Evolutionary conservation across 2,329 filamentous ascomycete species (phyloP).

Genomic region (Paraphoma chrysanthemicola): DNA sequence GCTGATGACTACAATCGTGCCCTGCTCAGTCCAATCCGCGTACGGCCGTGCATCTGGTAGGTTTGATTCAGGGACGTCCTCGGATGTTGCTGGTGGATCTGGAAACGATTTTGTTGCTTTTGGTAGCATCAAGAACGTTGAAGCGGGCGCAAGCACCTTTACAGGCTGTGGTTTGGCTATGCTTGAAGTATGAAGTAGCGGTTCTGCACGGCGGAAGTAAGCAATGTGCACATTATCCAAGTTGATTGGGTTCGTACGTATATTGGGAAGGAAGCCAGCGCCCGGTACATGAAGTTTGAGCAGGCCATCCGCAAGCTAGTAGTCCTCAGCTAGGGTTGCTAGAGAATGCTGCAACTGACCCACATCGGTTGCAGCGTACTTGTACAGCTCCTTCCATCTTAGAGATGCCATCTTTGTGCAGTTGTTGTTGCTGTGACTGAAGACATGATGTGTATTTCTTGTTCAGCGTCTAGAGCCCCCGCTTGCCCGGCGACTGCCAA

Average conservation of each 20-base stretch:
- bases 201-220: conserved; percentile 21
- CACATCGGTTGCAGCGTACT: conserved; percentile 46
- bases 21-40: conserved; percentile 68
- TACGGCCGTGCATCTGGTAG: conserved; percentile 61
- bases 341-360: conserved; percentile 1
- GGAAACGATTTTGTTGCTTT: conserved; percentile 58
- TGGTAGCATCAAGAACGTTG: conserved; percentile 68
- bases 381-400: conserved; percentile 40
- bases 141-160: conserved; percentile 61
- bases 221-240: neutral
- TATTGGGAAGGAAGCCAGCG: conserved; percentile 72
- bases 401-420: conserved; percentile 27
- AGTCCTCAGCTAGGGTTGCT: conserved; percentile 14
- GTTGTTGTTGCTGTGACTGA: neutral
- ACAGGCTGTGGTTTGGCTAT: conserved; percentile 20
- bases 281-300: conserved; percentile 71
- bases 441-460: too few species aligned
- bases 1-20: conserved; percentile 70
- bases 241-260: conserved; percentile 52
- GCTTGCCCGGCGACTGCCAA: too few species aligned
- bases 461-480: too few species aligned
- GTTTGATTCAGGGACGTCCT: conserved; percentile 38
- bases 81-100: conserved; percentile 39
- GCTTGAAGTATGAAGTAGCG: conserved; percentile 31
- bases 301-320: conserved; percentile 69